Conservation (phyloP, 768 basidiomycete species). For the Stropharia rugosoannulata region DNA sequence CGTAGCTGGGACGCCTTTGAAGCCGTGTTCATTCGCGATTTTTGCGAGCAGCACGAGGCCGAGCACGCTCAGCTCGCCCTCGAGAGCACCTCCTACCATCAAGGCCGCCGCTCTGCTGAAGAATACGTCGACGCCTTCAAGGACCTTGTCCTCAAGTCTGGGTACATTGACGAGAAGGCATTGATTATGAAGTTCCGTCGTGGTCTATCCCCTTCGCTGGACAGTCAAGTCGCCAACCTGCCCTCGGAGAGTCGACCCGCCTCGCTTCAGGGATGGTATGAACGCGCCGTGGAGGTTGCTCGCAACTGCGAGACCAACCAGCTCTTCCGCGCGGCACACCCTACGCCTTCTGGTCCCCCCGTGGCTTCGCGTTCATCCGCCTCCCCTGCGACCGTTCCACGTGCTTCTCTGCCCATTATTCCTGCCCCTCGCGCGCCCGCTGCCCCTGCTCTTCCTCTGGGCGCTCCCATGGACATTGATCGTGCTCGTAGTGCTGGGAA, state of each 20-base stretch:
- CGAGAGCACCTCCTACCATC: slow-evolving; percentile 7
- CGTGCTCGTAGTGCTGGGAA: neutral
- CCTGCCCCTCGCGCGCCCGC: neutral
- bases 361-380: neutral
- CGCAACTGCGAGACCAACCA: neutral
- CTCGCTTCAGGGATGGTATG: neutral
- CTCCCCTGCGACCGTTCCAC: neutral
- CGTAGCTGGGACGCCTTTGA: slow-evolving; percentile 2
- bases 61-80: slow-evolving; percentile 1
- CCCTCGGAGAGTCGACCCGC: neutral
- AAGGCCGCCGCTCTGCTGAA: slow-evolving; percentile 8
- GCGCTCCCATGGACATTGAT: slow-evolving; percentile 7
- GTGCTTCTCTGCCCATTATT: neutral
- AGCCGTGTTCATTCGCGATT: slow-evolving; percentile 1
- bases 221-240: neutral
- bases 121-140: slow-evolving; percentile 19
- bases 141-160: slow-evolving; percentile 9
- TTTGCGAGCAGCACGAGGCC: neutral
- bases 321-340: neutral
- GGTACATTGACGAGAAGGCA: slow-evolving; percentile 7
- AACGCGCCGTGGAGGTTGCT: neutral
- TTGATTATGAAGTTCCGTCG: slow-evolving; percentile 6
- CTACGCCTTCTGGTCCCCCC: neutral
- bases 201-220: neutral
- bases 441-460: neutral